phyloP scores from a whole-genome alignment of 805 yeast genomes.

The Wickerhamiella allomyrinae region DNA sequence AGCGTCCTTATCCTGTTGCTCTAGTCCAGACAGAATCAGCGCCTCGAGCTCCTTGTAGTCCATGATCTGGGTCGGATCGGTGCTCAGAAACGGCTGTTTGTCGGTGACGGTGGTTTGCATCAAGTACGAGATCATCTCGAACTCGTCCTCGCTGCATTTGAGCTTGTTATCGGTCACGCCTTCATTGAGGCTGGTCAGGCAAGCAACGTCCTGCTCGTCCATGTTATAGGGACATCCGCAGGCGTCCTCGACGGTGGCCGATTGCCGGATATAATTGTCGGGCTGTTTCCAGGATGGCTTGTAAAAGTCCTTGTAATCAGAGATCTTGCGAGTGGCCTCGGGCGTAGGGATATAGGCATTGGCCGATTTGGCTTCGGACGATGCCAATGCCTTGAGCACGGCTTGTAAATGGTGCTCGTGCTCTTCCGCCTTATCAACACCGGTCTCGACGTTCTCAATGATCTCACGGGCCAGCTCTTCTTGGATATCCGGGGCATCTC shows the following conservation, averaged over 20 bases:
- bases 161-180: conserved; percentile 12
- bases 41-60: conserved; percentile 54
- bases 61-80: conserved; percentile 70
- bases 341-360: conserved; percentile 79
- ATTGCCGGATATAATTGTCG: conserved; percentile 66
- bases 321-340: conserved; percentile 76
- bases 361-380: conserved; percentile 38
- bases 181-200: conserved; percentile 32
- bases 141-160: conserved; percentile 64
- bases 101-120: conserved; percentile 64
- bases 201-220: conserved; percentile 79
- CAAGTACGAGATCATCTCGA: conserved; percentile 60
- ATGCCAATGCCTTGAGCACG: conserved; percentile 68
- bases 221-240: conserved; percentile 72
- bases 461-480: conserved; percentile 71
- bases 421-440: conserved; percentile 95
- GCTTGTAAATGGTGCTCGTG: conserved; percentile 91
- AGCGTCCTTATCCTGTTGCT: conserved; percentile 46
- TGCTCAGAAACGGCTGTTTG: conserved; percentile 74
- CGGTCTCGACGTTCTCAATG: conserved; percentile 75
- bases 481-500: conserved; percentile 70
- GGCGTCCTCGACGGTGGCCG: conserved; percentile 94
- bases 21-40: conserved; percentile 25
- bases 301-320: conserved; percentile 60
- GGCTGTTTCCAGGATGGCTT: conserved; percentile 55